A percentile compares a stretch with the other conserved stretches of the same genome.
phyloP scores from a whole-genome alignment of 2,329 filamentous ascomycete genomes.

The Colletotrichum spinosum region DNA sequence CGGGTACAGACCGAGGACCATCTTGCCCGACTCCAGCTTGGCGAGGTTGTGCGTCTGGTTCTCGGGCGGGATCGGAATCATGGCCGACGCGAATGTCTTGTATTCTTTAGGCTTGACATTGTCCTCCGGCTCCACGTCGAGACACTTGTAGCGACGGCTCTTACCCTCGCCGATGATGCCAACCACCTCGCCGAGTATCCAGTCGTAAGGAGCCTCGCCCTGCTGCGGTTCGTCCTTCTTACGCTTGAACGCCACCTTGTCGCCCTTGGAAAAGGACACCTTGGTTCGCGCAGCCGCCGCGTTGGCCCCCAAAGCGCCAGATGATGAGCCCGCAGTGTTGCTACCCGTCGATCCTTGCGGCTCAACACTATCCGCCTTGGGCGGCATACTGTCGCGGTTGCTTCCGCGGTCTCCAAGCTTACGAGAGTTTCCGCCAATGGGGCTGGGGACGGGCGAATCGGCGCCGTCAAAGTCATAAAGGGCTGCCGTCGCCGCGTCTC shows the following conservation, averaged over 20 bases:
- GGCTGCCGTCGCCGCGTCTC: slow-evolving; percentile 45
- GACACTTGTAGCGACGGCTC: slow-evolving; percentile 81
- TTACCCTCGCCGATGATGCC: slow-evolving; percentile 82
- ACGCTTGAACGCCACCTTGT: slow-evolving; percentile 75
- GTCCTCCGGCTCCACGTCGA: slow-evolving; percentile 82
- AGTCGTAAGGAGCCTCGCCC: slow-evolving; percentile 65
- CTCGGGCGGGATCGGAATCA: slow-evolving; percentile 79
- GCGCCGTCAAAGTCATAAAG: slow-evolving; percentile 59
- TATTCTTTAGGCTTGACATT: slow-evolving; percentile 75
- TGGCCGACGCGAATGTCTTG: slow-evolving; percentile 77
- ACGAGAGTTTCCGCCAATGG: slow-evolving; percentile 46
- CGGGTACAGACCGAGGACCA: slow-evolving; percentile 82
- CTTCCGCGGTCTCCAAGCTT: slow-evolving; percentile 50
- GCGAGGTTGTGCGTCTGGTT: slow-evolving; percentile 61
- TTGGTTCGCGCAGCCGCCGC: slow-evolving; percentile 49
- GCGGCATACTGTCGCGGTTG: slow-evolving; percentile 65
- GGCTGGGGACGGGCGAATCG: slow-evolving; percentile 59
- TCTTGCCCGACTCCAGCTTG: slow-evolving; percentile 75
- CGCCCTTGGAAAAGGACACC: slow-evolving; percentile 69
- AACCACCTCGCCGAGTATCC: slow-evolving; percentile 83
- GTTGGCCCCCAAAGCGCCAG: slow-evolving; percentile 35
- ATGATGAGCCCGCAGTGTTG: slow-evolving; percentile 46
- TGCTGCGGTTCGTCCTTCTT: slow-evolving; percentile 58
- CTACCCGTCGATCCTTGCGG: slow-evolving; percentile 58
- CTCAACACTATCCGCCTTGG: slow-evolving; percentile 68